Evolutionary conservation across 1,284 basidiomycete species (phyloP).

Genomic region (Ganoderma resinaceum): DNA sequence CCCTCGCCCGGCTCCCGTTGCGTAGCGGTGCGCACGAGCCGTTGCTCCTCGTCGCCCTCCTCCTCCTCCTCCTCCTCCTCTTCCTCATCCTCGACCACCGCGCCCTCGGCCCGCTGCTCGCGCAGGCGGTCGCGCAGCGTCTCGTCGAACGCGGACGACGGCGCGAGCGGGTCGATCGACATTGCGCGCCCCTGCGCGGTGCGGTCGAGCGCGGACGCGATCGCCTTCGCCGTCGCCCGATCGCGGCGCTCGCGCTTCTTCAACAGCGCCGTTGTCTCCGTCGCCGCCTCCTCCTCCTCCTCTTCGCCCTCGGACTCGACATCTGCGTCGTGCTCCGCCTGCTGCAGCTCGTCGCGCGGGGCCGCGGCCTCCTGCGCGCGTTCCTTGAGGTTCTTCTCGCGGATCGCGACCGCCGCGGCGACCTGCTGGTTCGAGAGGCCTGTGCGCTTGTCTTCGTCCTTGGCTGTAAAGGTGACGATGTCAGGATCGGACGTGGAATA

Average conservation of each 20-base stretch:
- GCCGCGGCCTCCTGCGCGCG: constrained; percentile 33
- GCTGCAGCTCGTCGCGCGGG: constrained; percentile 16
- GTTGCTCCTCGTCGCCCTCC: constrained; percentile 39
- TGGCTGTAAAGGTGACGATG: constrained; percentile 44
- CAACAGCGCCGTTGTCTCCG: constrained; percentile 53
- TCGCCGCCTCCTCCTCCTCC: constrained; percentile 44
- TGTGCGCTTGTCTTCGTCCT: constrained; percentile 81
- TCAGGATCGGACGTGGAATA: neutral
- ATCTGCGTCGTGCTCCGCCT: constrained; percentile 31
- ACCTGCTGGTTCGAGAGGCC: constrained; percentile 76
- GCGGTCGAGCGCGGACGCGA: constrained; percentile 30
- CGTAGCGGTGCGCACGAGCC: neutral
- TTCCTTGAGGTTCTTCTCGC: constrained; percentile 80
- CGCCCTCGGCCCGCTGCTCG: constrained; percentile 34
- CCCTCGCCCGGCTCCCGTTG: constrained; percentile 38
- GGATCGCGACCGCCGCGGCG: constrained; percentile 82
- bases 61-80: constrained; percentile 45
- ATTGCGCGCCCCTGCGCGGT: constrained; percentile 51
- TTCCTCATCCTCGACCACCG: constrained; percentile 35
- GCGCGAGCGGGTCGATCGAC: constrained; percentile 86
- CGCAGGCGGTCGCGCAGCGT: constrained; percentile 71
- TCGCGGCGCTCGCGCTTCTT: constrained; percentile 31
- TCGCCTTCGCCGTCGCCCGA: constrained; percentile 22
- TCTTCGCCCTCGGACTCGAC: constrained; percentile 42
- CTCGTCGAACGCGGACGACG: constrained; percentile 83